Conservation (phyloP, 345 rosid genomes). For the Citrus glauca region DNA sequence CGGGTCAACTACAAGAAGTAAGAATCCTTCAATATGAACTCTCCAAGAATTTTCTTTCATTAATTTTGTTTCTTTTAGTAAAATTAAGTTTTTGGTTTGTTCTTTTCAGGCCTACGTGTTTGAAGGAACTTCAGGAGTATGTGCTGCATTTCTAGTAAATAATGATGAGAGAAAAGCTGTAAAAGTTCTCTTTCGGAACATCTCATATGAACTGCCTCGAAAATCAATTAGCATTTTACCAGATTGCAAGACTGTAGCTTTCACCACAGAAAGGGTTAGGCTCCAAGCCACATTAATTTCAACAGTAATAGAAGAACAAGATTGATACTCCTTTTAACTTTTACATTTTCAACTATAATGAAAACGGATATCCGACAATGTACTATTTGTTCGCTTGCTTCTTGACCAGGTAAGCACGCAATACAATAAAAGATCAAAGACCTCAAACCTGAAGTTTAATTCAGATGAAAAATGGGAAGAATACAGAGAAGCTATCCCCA, state of each 20-base stretch:
- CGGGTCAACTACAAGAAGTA: slow-evolving; percentile 41
- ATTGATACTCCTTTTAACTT: not conserved
- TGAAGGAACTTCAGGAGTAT: slow-evolving; percentile 25
- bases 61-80: not conserved
- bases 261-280: slow-evolving; percentile 27
- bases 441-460: slow-evolving; percentile 13
- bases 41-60: not conserved
- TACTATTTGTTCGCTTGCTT: not conserved
- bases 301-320: not conserved
- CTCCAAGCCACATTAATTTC: not conserved
- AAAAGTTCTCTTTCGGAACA: slow-evolving; percentile 23
- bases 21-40: not conserved
- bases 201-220: slow-evolving; percentile 26
- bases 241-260: slow-evolving; percentile 37
- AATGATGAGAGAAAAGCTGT: slow-evolving; percentile 13
- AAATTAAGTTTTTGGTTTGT: slow-evolving; percentile 16
- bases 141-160: slow-evolving; percentile 39
- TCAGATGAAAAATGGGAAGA: slow-evolving; percentile 30
- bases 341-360: not conserved
- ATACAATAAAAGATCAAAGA: slow-evolving; percentile 28
- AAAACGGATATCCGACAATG: not conserved
- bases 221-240: slow-evolving; percentile 44
- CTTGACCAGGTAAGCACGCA: slow-evolving; percentile 34
- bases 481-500: slow-evolving; percentile 32
- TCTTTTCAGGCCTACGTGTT: slow-evolving; percentile 27